These are phyloP conservation scores for Colletotrichum sp. DNA, from an alignment of 2,329 filamentous ascomycete species.

Conservation along the genomic window DNA sequence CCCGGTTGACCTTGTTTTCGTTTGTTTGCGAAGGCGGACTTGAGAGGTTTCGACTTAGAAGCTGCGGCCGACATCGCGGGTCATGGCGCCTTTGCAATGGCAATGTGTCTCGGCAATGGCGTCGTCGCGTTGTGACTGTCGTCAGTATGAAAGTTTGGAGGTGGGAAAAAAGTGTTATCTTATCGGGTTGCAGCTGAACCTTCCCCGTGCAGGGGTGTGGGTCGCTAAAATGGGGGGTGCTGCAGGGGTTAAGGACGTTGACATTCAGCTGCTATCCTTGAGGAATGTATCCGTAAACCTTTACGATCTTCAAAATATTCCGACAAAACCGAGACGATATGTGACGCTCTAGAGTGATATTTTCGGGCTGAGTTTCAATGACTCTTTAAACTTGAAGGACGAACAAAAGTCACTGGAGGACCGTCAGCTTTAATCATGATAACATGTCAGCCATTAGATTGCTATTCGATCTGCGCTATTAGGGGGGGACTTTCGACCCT, in stretches of 20 bases:
- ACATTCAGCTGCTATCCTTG: neutral
- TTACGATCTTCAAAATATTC: neutral
- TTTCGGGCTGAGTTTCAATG: neutral
- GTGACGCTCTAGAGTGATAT: neutral
- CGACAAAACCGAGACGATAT: accelerated
- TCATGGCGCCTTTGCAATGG: conserved; percentile 1
- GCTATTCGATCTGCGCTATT: neutral
- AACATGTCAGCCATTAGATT: neutral
- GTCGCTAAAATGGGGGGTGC: neutral
- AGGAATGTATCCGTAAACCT: neutral
- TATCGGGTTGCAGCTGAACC: neutral
- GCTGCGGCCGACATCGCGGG: conserved; percentile 17
- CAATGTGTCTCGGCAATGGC: neutral
- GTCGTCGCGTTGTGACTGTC: conserved; percentile 6
- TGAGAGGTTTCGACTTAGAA: conserved; percentile 6
- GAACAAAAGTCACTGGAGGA: neutral
- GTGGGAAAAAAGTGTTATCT: conserved; percentile 18
- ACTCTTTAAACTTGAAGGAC: neutral
- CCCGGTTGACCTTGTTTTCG: conserved; percentile 28
- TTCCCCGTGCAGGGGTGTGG: neutral
- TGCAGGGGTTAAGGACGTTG: neutral
- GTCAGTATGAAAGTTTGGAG: neutral
- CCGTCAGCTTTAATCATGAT: neutral
- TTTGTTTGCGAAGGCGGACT: conserved; percentile 25
- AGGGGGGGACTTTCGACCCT: neutral